Base-by-base conservation (phyloP, 2,329 filamentous ascomycete genomes). In the Pyrenochaeta sp. region DNA sequence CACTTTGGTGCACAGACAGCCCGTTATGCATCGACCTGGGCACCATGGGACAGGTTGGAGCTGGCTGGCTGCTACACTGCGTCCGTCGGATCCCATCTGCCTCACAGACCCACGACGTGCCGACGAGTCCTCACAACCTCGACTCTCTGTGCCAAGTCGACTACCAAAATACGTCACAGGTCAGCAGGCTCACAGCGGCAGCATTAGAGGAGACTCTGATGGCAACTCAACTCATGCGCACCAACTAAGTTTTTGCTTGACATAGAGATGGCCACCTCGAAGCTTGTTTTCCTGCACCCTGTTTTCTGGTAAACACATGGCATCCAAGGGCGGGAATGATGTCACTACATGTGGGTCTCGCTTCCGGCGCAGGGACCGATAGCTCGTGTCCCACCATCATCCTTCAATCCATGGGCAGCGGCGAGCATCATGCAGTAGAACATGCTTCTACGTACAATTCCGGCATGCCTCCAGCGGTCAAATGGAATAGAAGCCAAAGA, bases 341-440 rank as follows among this genome's bases (percentile, higher is more conserved):
- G 64, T 66, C 63, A 63, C 41, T 32, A 43, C 33, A 57, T 49
- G 55, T 61, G 61, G 51, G 47, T 55, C 49, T 31, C 33, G 49
- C 41, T 27, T 43, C 47, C 51, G 52, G 36, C 56, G 61, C 60
- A 64, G 58, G 56, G 57, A 50, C 59, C 51, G 50, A 40, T 35
- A 33, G 45, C 32, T 43, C 30, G 18, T 49, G 35, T 53, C 53
- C 59, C 51, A 51, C 54, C 47, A 42, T 14, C 18, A 21, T 40
- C 23, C 23, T 27, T 27, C 33, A 37, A 32, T 27, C 33, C 32
- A 32, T 45, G 35, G 23, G 49, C 45, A 47, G 46, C 23, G 23
- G 23, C 17, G 17, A 23, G 30, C 17, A 11, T 33, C n/a, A 9
- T 35, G 9, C 17, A 12, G 7, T 20, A 27, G n/a, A 23, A 41